Percentiles rank a stretch among this genome's conserved stretches.
Evolutionary conservation across 164 flowering plant species (phyloP).

Genomic region (Echeveria elegans): DNA sequence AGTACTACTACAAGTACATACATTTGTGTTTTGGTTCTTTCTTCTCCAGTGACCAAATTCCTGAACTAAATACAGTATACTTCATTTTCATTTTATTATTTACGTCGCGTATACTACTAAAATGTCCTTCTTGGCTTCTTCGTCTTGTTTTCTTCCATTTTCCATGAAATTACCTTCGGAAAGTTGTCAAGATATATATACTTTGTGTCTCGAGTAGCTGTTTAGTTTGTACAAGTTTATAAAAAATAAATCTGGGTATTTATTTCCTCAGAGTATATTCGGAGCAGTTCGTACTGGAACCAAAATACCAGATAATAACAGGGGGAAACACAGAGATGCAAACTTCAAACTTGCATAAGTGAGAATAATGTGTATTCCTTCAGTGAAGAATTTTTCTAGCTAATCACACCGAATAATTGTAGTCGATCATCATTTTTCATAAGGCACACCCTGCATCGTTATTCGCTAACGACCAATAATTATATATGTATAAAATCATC

Average conservation of each 20-base stretch:
- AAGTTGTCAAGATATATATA: too few relatives aligned
- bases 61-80: background rate
- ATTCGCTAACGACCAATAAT: background rate
- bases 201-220: background rate
- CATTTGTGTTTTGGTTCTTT: background rate
- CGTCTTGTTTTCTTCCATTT: background rate
- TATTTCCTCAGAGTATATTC: too few relatives aligned
- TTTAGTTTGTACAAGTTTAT: too few relatives aligned
- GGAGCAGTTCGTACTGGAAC: too few relatives aligned
- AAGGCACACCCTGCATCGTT: background rate
- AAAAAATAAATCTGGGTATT: too few relatives aligned
- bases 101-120: too few relatives aligned
- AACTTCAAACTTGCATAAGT: background rate
- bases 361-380: background rate
- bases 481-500: background rate
- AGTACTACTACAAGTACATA: background rate
- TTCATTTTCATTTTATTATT: background rate
- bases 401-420: background rate
- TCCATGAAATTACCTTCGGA: too few relatives aligned
- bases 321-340: background rate
- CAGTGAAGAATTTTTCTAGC: background rate
- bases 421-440: constrained; percentile 1
- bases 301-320: background rate
- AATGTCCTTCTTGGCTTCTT: background rate
- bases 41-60: background rate